phyloP scores from a whole-genome alignment of 2,329 filamentous ascomycete genomes.

The Paecilomyces sp. region DNA sequence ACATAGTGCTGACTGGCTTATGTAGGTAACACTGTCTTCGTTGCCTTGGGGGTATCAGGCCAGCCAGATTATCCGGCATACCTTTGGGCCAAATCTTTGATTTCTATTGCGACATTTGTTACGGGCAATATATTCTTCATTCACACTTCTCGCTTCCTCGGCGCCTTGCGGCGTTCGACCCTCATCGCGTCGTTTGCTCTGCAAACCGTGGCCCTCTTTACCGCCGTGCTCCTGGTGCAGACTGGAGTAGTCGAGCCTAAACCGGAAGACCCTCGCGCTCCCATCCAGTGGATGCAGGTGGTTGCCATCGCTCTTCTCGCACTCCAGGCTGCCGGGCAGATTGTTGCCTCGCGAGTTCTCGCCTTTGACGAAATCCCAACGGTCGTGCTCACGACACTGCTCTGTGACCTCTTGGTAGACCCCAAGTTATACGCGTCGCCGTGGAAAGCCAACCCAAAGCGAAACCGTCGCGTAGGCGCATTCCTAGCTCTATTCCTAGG shows the following conservation, averaged over 20 bases:
- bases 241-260: conserved; percentile 22
- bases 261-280: conserved; percentile 20
- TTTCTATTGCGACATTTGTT: conserved; percentile 32
- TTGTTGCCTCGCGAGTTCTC: conserved; percentile 30
- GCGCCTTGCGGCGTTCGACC: conserved; percentile 28
- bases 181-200: conserved; percentile 32
- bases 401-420: conserved; percentile 34
- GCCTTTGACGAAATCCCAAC: conserved; percentile 34
- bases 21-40: conserved; percentile 38
- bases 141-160: conserved; percentile 22
- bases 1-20: too few species aligned
- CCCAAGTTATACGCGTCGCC: conserved; percentile 15
- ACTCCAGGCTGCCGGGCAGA: conserved; percentile 36
- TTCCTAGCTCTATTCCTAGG: conserved; percentile 33
- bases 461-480: conserved; percentile 27
- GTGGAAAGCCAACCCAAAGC: conserved; percentile 20
- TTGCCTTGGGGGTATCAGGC: conserved; percentile 34
- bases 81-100: conserved; percentile 37
- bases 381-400: conserved; percentile 33
- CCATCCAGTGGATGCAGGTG: conserved; percentile 29
- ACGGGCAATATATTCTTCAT: conserved; percentile 34
- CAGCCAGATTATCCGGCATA: conserved; percentile 33
- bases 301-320: conserved; percentile 31
- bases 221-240: conserved; percentile 29
- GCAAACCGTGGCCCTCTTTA: conserved; percentile 28